A percentile compares a stretch with the other conserved stretches of the same genome.
These are phyloP conservation scores for Santalum album DNA, from an alignment of 164 flowering plant species.

Conservation along the genomic window DNA sequence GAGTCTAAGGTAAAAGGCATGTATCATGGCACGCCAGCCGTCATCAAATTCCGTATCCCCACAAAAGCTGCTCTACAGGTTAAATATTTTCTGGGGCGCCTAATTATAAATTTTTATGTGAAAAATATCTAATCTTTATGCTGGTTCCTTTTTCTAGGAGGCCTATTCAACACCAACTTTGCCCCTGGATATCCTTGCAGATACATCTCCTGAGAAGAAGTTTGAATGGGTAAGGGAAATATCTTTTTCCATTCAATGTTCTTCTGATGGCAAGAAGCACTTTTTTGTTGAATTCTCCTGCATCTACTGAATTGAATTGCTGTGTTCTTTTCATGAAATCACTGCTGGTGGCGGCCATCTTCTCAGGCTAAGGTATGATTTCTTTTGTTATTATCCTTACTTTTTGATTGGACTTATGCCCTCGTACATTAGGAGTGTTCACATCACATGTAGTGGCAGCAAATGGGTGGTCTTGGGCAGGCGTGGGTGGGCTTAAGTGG, in stretches of 20 bases:
- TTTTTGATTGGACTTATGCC: no score
- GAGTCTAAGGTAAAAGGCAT: slow-evolving; percentile 58
- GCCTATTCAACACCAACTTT: slow-evolving; percentile 75
- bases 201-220: slow-evolving; percentile 70
- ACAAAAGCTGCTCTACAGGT: slow-evolving; percentile 82
- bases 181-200: slow-evolving; percentile 83
- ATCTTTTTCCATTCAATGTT: no score
- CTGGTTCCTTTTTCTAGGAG: slow-evolving; percentile 31
- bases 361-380: slow-evolving; percentile 79
- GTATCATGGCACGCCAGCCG: slow-evolving; percentile 69
- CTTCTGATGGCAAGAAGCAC: no score
- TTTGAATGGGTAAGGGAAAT: slow-evolving; percentile 73
- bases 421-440: no score
- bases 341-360: slow-evolving; percentile 11
- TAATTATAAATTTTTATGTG: background rate
- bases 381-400: background rate
- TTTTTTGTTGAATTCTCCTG: no score
- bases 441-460: no score
- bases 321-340: slow-evolving; percentile 17
- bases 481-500: no score
- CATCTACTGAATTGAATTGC: background rate
- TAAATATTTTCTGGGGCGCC: background rate
- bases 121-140: slow-evolving; percentile 1
- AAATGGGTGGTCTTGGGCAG: no score
- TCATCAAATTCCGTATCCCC: slow-evolving; percentile 80